Base-by-base conservation (phyloP, 2,329 filamentous ascomycete species). In the Scopulariopsis brevicaulis region DNA sequence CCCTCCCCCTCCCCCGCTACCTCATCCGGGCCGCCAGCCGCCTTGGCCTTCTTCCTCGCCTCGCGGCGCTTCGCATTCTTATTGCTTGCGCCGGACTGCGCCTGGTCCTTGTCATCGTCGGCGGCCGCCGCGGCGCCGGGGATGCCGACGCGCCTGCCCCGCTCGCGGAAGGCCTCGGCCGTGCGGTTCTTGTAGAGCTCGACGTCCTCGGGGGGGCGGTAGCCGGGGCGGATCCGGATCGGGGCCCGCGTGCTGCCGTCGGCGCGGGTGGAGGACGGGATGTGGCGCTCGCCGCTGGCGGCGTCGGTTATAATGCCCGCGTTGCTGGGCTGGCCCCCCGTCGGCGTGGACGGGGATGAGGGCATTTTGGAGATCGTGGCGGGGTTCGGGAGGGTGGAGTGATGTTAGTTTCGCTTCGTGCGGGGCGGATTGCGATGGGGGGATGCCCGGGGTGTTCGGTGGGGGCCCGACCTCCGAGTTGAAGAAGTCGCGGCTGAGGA, bases 111-210 rank as follows among this genome's bases (percentile, higher is more conserved):
- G 20, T 54, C 46, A 12, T 54, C 40, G 15, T 51, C 51, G 28
- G 35, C 59, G 12, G 50, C 54, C 15, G 54, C 50, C 6, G 54
- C 40, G 18, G 58, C 48, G 53, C 35, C 58, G 40, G 32, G 59
- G 22, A 59, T 55, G 34, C 55, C 46, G 53, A 58, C 34, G 50
- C 48, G 25, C 56, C 75, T 79, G 28, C 82, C 83, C 56, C 90
- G 84, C 64, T 83, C 90, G 68, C 90, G 90, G 75, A 89, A 96
- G 55, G 83, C 84, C 69, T 94, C 88, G 55, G 92, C 92, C 1
- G 86, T 91, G 59, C 89, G 86, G 72, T 96, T 96, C 76, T 91
- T 95, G 81, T 99, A 99, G 53, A 96, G 79, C 68, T 96, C 91
- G 62, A 97, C 87, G 72, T 99, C 94, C 74, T 99, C 94, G 0